A percentile compares a stretch with the other conserved stretches of the same genome.
These are phyloP conservation scores for Kalanchoe fedtschenkoi DNA, from an alignment of 164 flowering plant species.

Conservation along the genomic window DNA sequence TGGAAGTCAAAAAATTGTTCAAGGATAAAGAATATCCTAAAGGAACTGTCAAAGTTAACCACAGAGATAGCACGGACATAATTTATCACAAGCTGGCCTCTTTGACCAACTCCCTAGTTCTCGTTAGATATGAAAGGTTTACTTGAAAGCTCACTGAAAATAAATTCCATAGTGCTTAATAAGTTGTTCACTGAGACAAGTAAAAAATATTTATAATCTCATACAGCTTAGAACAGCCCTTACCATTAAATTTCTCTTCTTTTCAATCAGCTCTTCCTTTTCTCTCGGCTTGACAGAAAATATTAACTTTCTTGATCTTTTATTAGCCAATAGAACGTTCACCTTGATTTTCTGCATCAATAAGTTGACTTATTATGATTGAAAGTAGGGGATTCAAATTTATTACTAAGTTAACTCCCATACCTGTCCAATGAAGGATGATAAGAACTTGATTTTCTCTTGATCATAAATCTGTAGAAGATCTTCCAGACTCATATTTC, in stretches of 20 bases:
- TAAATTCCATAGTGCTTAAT: neutral
- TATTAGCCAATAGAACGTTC: conserved; percentile 53
- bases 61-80: no score
- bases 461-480: conserved; percentile 70
- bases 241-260: conserved; percentile 83
- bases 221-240: conserved; percentile 6
- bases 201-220: neutral
- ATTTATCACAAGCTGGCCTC: no score
- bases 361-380: conserved; percentile 1
- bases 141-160: neutral
- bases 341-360: conserved; percentile 62
- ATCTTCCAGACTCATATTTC: conserved; percentile 61
- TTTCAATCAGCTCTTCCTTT: conserved; percentile 47
- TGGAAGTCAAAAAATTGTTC: no score
- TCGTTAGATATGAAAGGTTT: neutral
- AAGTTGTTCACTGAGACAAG: neutral
- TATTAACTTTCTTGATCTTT: conserved; percentile 56
- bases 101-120: neutral
- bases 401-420: conserved; percentile 12
- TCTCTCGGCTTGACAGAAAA: conserved; percentile 72
- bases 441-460: conserved; percentile 70
- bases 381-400: neutral
- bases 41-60: no score
- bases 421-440: conserved; percentile 91
- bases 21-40: no score